A percentile compares a stretch with the other conserved stretches of the same genome.
These are phyloP conservation scores for Saccharomycopsis sp. DNA, from an alignment of 805 yeast genomes.

Conservation along the genomic window DNA sequence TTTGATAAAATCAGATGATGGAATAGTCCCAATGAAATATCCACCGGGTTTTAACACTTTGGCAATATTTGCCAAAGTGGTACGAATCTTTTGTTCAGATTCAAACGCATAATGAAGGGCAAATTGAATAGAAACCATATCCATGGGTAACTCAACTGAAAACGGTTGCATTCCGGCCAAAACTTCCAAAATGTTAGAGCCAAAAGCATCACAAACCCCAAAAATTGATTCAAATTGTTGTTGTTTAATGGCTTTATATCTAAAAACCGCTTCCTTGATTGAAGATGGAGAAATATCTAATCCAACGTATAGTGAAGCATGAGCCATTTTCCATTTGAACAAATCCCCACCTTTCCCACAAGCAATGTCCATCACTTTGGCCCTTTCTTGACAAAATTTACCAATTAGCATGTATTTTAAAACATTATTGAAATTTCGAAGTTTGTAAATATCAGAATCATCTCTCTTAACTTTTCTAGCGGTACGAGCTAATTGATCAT, in stretches of 20 bases:
- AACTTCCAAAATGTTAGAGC: slow-evolving; percentile 54
- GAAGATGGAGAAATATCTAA: slow-evolving; percentile 88
- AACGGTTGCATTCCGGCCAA: slow-evolving; percentile 61
- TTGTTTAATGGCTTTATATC: slow-evolving; percentile 50
- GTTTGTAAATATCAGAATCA: slow-evolving; percentile 72
- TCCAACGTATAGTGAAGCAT: slow-evolving; percentile 72
- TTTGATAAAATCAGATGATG: slow-evolving; percentile 76
- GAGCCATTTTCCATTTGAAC: slow-evolving; percentile 73
- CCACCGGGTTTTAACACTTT: slow-evolving; percentile 76
- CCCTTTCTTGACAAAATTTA: slow-evolving; percentile 45
- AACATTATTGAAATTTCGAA: slow-evolving; percentile 85
- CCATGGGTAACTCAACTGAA: slow-evolving; percentile 52
- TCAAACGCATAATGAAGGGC: slow-evolving; percentile 94
- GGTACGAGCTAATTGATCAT: slow-evolving; percentile 71
- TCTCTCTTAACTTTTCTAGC: slow-evolving; percentile 54
- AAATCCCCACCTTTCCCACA: slow-evolving; percentile 99
- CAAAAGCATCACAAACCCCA: slow-evolving; percentile 89
- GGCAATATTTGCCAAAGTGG: slow-evolving; percentile 64
- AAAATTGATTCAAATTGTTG: slow-evolving; percentile 64
- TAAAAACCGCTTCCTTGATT: slow-evolving; percentile 68
- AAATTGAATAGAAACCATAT: slow-evolving; percentile 83
- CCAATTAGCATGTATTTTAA: slow-evolving; percentile 79
- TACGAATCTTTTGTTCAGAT: slow-evolving; percentile 67
- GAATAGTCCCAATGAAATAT: slow-evolving; percentile 85
- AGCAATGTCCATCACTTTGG: slow-evolving; percentile 72